Evolutionary conservation across 2,329 filamentous ascomycete genomes (phyloP), one percentile per base, ranked within the genome.

Genomic region (Sclerotinia trifoliorum): DNA sequence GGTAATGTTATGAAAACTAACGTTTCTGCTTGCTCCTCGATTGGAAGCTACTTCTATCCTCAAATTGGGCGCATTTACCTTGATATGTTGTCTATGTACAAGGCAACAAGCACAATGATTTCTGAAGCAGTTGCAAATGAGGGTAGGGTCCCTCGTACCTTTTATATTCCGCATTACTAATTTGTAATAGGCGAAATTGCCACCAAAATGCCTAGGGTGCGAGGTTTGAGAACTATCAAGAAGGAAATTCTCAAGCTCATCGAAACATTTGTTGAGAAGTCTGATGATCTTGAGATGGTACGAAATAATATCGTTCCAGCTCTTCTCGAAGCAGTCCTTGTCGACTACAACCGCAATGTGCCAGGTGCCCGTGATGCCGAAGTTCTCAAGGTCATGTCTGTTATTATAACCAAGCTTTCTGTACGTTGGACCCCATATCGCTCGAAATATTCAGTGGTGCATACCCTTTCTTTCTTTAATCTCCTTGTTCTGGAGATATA

Each of bases 1-100:
- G 95, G 95, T 73, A 99, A 99, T 81, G 97, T 99, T 78, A 99
- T 99, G 95, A 99, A 99, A 86, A 99, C 95, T 0, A 99, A 99
- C 75, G 95, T 99, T 5, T 94, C 96, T n/a, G 95, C 95, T 48
- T 99, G 95, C 80, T 92, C 92, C 48, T 98, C 95, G 0, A 95
- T 99, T 69, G 95, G 96, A 46, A 89, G 92, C 65, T 99, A 98
- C 81, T 99, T 99, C 80, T 97, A 97, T 77, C 94, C 95, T 17
- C 95, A 99, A 78, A 97, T 99, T 74, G 95, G 94, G 52, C 90
- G 93, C 68, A 98, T 99, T 74, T 99, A 98, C 80, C 89, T 96
- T 74, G 95, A 99, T 78, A 98, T 99, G 94, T 83, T 99, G 68
- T 94, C 95, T 76, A 99, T 99, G 96, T 99, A 98, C 80, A 91